Percentiles rank a stretch among this genome's conserved stretches.
Evolutionary conservation across 2,329 filamentous ascomycete genomes (phyloP).

Genomic region (Cladosporium austrohemisphaericum): DNA sequence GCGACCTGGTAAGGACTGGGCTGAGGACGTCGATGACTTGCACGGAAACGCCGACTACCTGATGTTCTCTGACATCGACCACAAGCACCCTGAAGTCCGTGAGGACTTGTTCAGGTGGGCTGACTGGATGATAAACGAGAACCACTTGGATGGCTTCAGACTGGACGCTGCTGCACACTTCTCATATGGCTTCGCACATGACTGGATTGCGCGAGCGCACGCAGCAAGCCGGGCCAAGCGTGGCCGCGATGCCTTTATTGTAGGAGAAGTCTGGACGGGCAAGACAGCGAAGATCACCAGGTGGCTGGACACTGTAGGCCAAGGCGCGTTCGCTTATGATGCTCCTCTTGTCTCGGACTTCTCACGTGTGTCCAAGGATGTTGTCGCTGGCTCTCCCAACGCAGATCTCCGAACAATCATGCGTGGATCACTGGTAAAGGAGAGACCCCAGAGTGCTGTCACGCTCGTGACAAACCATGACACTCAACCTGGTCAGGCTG

Average conservation of each 20-base stretch:
- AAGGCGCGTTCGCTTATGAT: conserved; percentile 63
- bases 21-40: conserved; percentile 57
- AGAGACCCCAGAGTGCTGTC: conserved; percentile 29
- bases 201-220: conserved; percentile 60
- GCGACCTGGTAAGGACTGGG: conserved; percentile 58
- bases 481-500: conserved; percentile 60
- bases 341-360: conserved; percentile 67
- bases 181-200: conserved; percentile 60
- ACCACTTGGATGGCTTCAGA: conserved; percentile 63
- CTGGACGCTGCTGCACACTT: conserved; percentile 73
- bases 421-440: conserved; percentile 18
- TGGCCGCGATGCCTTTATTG: conserved; percentile 56
- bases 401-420: conserved; percentile 55
- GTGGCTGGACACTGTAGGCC: conserved; percentile 47
- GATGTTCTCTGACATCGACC: conserved; percentile 70
- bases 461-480: conserved; percentile 72
- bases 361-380: conserved; percentile 52
- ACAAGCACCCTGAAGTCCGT: conserved; percentile 59
- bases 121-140: conserved; percentile 59
- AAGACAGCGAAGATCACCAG: conserved; percentile 53
- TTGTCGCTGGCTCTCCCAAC: conserved; percentile 38
- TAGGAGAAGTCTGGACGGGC: conserved; percentile 67
- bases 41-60: conserved; percentile 66
- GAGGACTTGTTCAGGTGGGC: conserved; percentile 65
- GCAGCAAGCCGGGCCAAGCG: conserved; percentile 34